Percentiles rank a stretch among this genome's conserved stretches.
phyloP scores from a whole-genome alignment of 495 filamentous ascomycete genomes.

The Hyaloscypha variabilis region DNA sequence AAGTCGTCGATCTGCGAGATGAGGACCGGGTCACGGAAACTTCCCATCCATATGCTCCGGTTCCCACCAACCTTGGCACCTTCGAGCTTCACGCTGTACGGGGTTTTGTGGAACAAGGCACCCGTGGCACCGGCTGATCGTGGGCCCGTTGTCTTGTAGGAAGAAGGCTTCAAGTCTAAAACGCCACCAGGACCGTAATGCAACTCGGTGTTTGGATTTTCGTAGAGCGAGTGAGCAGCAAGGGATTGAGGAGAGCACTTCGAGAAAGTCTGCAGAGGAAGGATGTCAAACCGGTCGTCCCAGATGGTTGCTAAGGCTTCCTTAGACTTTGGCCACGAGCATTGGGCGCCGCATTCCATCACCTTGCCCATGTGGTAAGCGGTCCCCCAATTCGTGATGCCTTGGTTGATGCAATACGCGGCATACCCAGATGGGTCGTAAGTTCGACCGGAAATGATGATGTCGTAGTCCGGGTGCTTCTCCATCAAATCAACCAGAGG shows the following conservation, averaged over 20 bases:
- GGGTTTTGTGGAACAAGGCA: constrained; percentile 13
- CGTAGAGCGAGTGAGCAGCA: constrained; percentile 53
- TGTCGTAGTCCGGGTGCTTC: constrained; percentile 41
- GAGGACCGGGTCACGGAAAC: constrained; percentile 31
- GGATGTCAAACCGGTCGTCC: constrained; percentile 13
- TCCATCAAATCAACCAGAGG: constrained; percentile 44
- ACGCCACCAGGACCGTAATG: constrained; percentile 48
- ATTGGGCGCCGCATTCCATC: constrained; percentile 52
- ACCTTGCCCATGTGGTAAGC: constrained; percentile 52
- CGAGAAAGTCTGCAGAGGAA: constrained; percentile 39
- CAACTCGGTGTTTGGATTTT: constrained; percentile 49
- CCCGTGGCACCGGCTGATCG: constrained; percentile 43
- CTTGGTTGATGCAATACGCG: constrained; percentile 41
- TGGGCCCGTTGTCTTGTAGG: constrained; percentile 41
- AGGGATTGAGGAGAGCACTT: constrained; percentile 47
- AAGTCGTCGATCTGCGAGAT: constrained; percentile 8
- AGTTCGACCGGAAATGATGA: constrained; percentile 49
- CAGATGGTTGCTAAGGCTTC: constrained; percentile 40
- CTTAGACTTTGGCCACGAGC: constrained; percentile 45
- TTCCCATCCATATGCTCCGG: constrained; percentile 47
- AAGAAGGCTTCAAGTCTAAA: constrained; percentile 40
- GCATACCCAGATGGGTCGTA: constrained; percentile 53
- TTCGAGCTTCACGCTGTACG: constrained; percentile 51
- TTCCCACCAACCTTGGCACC: constrained; percentile 42
- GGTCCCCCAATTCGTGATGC: constrained; percentile 12